A percentile compares a stretch with the other conserved stretches of the same genome.
Conservation (phyloP, 257 asterid species). For the Solanum chiquidenum region DNA sequence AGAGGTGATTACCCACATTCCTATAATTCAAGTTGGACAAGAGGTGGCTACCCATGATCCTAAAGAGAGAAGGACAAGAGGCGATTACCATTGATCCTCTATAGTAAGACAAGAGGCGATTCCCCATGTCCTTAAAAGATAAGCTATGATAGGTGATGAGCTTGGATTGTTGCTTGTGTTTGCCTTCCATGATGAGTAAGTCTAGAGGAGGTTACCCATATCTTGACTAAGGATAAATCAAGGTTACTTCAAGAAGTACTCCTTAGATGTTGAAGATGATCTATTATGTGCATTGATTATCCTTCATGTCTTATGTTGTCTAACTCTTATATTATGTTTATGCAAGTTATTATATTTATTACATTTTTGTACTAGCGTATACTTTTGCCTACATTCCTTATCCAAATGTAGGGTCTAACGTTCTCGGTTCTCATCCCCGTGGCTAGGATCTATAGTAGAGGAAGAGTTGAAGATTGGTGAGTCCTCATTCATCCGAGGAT, state of each 20-base stretch:
- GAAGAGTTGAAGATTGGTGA: no score
- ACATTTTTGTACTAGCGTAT: no score
- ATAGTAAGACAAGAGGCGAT: not conserved
- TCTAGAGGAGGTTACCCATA: not conserved
- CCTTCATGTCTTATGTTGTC: not conserved
- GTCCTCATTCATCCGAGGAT: no score
- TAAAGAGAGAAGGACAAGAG: not conserved
- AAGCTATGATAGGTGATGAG: not conserved
- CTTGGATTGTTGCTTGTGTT: not conserved
- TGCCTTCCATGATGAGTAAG: not conserved
- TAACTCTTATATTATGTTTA: not conserved
- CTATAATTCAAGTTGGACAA: not conserved
- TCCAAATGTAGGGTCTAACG: no score
- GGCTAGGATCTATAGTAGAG: no score
- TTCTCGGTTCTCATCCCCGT: no score
- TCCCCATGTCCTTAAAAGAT: not conserved
- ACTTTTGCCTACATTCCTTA: no score
- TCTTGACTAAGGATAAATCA: not conserved
- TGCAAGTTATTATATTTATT: no score
- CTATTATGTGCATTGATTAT: not conserved
- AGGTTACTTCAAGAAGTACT: not conserved
- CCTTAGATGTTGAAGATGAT: not conserved
- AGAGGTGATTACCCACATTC: not conserved
- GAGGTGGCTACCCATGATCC: not conserved
- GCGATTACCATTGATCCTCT: not conserved